Evolutionary conservation across 2,329 filamentous ascomycete genomes (phyloP).

Genomic region (Colletotrichum filicis): DNA sequence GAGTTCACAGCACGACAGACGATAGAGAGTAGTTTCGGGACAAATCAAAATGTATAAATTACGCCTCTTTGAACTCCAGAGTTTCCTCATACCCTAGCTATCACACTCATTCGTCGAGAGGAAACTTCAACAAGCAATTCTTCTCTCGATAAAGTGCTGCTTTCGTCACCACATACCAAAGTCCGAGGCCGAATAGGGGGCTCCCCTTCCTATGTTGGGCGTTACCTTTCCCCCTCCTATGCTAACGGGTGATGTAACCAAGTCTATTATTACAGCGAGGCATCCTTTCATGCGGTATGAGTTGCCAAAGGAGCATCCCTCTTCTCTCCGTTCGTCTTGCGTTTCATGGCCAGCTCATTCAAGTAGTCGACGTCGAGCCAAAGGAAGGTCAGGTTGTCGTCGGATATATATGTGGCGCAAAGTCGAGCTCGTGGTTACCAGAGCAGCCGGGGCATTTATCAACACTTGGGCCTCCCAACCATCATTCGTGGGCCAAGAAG

Average conservation of each 20-base stretch:
- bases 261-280: conserved; percentile 44
- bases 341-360: conserved; percentile 7
- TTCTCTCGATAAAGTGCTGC: conserved; percentile 8
- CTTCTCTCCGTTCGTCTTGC: conserved; percentile 19
- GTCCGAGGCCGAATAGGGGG: conserved; percentile 15
- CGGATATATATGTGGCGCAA: conserved; percentile 25
- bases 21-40: not conserved
- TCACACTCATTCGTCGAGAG: conserved; percentile 26
- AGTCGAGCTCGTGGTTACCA: conserved; percentile 19
- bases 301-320: conserved; percentile 29
- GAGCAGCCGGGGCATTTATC: conserved; percentile 9
- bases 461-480: conserved; percentile 9
- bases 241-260: conserved; percentile 41
- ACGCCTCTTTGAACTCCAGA: conserved; percentile 34
- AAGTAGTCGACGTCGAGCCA: conserved; percentile 11
- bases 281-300: conserved; percentile 35
- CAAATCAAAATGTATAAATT: conserved; percentile 34
- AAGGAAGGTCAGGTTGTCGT: conserved; percentile 8
- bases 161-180: conserved; percentile 21
- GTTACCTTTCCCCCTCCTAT: conserved; percentile 18
- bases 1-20: not conserved
- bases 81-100: conserved; percentile 35
- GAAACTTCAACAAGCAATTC: conserved; percentile 14
- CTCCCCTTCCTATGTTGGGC: conserved; percentile 14
- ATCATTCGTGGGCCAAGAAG: conserved; percentile 21